These are phyloP conservation scores for Cercospora citrullina DNA, from an alignment of 2,329 filamentous ascomycete species.

Conservation along the genomic window DNA sequence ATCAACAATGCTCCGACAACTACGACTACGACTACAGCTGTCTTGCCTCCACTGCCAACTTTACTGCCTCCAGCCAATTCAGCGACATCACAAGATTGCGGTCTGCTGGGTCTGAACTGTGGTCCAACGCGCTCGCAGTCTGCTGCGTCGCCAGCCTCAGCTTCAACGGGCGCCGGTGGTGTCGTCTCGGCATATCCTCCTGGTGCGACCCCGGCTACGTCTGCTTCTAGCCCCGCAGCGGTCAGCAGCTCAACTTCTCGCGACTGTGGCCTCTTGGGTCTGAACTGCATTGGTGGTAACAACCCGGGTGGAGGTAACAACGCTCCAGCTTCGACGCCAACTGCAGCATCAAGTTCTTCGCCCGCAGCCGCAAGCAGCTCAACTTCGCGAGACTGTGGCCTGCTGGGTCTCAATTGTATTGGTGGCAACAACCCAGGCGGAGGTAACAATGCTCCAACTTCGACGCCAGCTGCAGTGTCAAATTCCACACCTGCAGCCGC, in stretches of 20 bases:
- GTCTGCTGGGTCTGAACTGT: slow-evolving; percentile 7
- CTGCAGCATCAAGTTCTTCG: background rate
- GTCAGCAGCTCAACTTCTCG: background rate
- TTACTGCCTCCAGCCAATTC: slow-evolving; percentile 9
- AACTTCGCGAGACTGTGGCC: background rate
- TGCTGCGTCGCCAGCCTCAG: background rate
- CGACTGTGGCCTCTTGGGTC: slow-evolving; percentile 1
- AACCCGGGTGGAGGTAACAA: background rate
- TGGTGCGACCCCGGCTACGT: background rate
- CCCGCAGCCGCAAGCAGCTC: slow-evolving; percentile 1
- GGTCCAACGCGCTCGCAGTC: background rate
- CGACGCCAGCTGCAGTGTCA: background rate
- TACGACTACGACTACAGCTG: slow-evolving; percentile 10
- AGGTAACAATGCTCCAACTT: background rate
- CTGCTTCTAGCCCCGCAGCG: background rate
- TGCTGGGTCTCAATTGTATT: background rate
- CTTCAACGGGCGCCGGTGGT: background rate
- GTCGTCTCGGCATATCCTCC: background rate
- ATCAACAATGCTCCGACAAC: slow-evolving; percentile 14
- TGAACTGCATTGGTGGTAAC: background rate
- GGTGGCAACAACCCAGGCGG: background rate
- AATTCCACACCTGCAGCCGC: background rate
- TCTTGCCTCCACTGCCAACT: background rate
- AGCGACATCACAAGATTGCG: slow-evolving; percentile 1
- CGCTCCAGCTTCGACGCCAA: background rate